These are phyloP conservation scores for Oleoguttula mirabilis DNA, from an alignment of 495 filamentous ascomycete genomes.

Conservation along the genomic window DNA sequence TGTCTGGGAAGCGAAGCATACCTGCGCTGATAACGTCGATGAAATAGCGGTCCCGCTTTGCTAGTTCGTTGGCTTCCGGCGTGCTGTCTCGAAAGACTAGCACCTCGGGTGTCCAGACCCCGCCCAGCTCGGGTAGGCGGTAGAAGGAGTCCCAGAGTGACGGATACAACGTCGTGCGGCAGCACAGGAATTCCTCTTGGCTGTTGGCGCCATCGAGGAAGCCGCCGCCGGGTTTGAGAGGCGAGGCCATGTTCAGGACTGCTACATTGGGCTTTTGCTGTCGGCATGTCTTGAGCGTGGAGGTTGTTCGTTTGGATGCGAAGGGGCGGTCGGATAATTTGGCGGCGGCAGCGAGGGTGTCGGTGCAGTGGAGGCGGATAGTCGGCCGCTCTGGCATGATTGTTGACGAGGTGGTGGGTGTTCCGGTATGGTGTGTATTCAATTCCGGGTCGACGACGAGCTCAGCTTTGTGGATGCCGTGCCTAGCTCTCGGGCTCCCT, in stretches of 20 bases:
- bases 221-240: constrained; percentile 22
- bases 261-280: constrained; percentile 20
- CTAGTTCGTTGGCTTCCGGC: constrained; percentile 21
- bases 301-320: constrained; percentile 2
- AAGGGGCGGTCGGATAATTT: constrained; percentile 25
- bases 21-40: constrained; percentile 29
- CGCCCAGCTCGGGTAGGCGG: constrained; percentile 28
- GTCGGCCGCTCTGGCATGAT: constrained; percentile 1
- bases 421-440: not conserved
- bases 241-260: constrained; percentile 30
- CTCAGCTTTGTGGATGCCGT: constrained; percentile 38
- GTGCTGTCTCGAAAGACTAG: constrained; percentile 25
- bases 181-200: constrained; percentile 31
- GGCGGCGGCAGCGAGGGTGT: constrained; percentile 36
- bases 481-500: constrained; percentile 36
- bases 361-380: constrained; percentile 33
- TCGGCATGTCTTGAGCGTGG: constrained; percentile 3
- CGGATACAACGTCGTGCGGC: constrained; percentile 28
- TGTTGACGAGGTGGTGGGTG: constrained; percentile 1
- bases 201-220: constrained; percentile 27
- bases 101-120: constrained; percentile 24
- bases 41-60: constrained; percentile 23
- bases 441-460: constrained; percentile 34
- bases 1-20: constrained; percentile 27
- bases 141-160: constrained; percentile 29